Conservation (phyloP, 2,329 filamentous ascomycete species). For the Akanthomyces lecanii region DNA sequence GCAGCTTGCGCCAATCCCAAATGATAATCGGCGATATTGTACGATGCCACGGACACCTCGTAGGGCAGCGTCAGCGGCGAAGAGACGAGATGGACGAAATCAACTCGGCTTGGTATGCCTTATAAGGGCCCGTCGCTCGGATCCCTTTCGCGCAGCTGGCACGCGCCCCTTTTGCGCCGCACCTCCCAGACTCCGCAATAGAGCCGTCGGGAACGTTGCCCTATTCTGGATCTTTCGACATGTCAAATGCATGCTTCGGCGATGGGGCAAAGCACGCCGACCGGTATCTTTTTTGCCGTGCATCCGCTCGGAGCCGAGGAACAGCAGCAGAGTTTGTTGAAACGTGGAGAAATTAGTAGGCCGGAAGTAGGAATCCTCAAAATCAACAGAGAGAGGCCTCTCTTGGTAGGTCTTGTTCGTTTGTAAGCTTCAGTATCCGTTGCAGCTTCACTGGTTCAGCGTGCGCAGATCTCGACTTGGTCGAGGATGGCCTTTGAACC, state of each 20-base stretch:
- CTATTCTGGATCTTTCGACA: neutral
- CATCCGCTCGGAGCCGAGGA: neutral
- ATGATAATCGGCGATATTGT: neutral
- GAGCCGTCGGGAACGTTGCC: neutral
- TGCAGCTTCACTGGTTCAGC: no score
- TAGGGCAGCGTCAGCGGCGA: neutral
- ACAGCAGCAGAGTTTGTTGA: neutral
- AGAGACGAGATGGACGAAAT: neutral
- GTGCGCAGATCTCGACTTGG: no score
- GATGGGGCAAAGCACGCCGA: neutral
- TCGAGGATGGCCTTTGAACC: no score
- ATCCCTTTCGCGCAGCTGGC: neutral
- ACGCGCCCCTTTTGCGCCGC: neutral
- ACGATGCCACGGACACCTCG: neutral
- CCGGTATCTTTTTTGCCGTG: neutral
- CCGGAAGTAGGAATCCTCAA: neutral
- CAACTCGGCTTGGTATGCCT: neutral
- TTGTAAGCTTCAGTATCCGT: no score
- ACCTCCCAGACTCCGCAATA: neutral
- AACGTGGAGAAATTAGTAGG: neutral
- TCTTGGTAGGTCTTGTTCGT: no score
- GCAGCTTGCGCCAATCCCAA: neutral
- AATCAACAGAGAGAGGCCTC: no score
- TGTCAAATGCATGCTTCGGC: neutral
- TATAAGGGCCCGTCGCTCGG: neutral